Evolutionary conservation across 176 grass and related monocot genomes (phyloP), one percentile per base, ranked within the genome.

Genomic region (Guadua angustifolia): DNA sequence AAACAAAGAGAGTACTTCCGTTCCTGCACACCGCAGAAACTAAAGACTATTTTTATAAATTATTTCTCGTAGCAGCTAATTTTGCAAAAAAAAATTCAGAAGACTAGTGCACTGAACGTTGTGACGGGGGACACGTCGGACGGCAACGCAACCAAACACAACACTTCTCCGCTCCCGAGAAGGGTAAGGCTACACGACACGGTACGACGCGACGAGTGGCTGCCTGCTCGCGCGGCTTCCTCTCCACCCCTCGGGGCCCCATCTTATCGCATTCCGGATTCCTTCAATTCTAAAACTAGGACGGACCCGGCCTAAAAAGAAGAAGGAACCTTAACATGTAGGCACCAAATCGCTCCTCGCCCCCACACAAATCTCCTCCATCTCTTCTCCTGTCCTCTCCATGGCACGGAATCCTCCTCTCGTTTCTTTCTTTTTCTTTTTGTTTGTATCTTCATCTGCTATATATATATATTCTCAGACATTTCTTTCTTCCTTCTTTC

Each of bases 191-290:
- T 14, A 4, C 0, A 12, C 46, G 46, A 4, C 0, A 12, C 46
- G 13, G 13, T 15, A 49, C 46, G 46, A 49, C 12, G 46, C 3
- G 12, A 7, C 14, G 4, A 52, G 16, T 1, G 50, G 5, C 50
- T 52, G 4, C 50, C 18, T 1, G 50, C 50, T 0, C 1, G 16
- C 51, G 1, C 6, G 17, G 17, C 6, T 7, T 17, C 51, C 52
- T 8, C 52, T 8, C 6, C 5, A 17, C 18, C 51, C 10, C 44
- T n/a, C 10, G 10, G 44, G 44, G 89, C 0, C 73, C 78, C 86
- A 89, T 68, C 82, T 92, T 92, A 92, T 83, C 90, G 58, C 83
- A 43, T 59, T 35, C 47, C 13, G n/a, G 66, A 89, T 83, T 83
- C 77, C 66, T 65, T 51, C 45, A 9, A 25, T 58, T 38, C 53